These are phyloP conservation scores for Ilyonectria mors-panacis DNA, from an alignment of 2,329 filamentous ascomycete genomes.

Conservation along the genomic window DNA sequence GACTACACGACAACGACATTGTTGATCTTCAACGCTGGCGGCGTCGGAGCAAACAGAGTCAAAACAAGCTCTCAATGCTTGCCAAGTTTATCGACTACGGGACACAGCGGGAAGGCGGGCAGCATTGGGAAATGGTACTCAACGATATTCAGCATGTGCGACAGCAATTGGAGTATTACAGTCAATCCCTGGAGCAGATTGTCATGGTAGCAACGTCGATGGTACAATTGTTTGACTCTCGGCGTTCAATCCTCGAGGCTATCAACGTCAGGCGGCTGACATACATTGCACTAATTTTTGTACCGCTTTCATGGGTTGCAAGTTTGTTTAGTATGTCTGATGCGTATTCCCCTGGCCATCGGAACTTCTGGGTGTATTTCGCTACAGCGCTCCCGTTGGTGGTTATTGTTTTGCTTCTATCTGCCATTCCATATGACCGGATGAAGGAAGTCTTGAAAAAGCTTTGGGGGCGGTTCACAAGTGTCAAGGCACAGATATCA, in stretches of 20 bases:
- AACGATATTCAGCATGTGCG: background rate
- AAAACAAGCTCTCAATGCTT: constrained; percentile 30
- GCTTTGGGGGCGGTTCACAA: background rate
- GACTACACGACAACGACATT: constrained; percentile 36
- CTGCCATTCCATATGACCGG: constrained; percentile 4
- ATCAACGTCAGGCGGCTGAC: constrained; percentile 25
- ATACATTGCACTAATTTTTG: constrained; percentile 17
- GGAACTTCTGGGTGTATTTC: constrained; percentile 21
- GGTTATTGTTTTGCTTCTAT: constrained; percentile 15
- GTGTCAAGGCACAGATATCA: background rate
- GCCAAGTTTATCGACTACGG: background rate
- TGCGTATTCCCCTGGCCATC: background rate
- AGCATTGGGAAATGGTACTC: background rate
- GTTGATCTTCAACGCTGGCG: constrained; percentile 41
- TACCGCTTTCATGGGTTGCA: constrained; percentile 17
- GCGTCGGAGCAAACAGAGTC: constrained; percentile 36
- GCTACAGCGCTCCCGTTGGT: constrained; percentile 10
- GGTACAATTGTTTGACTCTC: constrained; percentile 40
- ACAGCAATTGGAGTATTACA: constrained; percentile 29
- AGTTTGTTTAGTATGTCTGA: constrained; percentile 25
- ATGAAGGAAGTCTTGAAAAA: background rate
- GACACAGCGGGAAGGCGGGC: background rate
- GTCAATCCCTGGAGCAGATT: constrained; percentile 35
- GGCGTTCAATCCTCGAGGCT: constrained; percentile 29
- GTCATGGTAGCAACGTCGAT: constrained; percentile 37